Evolutionary conservation across 805 yeast species (phyloP), one percentile per base, ranked within the genome.

Genomic region (Phaffomyces opuntiae): DNA sequence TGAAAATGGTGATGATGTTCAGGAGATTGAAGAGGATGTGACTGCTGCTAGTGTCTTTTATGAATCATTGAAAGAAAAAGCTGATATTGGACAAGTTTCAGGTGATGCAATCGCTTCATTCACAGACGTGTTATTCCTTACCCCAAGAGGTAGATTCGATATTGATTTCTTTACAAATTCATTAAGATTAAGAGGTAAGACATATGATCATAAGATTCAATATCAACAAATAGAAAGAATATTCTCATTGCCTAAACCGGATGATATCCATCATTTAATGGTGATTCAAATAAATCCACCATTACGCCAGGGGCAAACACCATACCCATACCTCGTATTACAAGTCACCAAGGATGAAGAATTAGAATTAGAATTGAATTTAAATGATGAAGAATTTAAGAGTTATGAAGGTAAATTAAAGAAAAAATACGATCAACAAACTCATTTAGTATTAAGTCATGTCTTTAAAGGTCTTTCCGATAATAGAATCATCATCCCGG

Each of bases 141-240:
- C 98, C 1, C 99, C 99, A 58, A 83, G 99, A 75, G 99, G 99
- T 53, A 91, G 99, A 66, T 93, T 90, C 64, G 98, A 93, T 64
- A 85, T 93, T 56, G 97, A 91, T 65, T 83, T 93, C 81, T 93
- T 87, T 66, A 81, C 87, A 33, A 77, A 79, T 29, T 85, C 93
- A 43, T 77, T 93, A 66, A 81, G 98, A 61, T 74, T 93, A 43
- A 81, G 99, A 59, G 99, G 99, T 63, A 93, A 91, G 67, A 93
- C 98, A 2, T 93, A 93, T 68, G 99, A 93, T 64, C 95, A 93
- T 74, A 93, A 91, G 68, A 77, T 93, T 49, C 96, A 86, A 63
- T 91, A 87, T 66, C 76, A 81, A 59, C 93, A 89, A 61, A 81
- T 93, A 50, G 96, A 89, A 65, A 77, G 96, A 59, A 80, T 93